Conservation (phyloP, 345 rosid genomes). For the Rubroshorea leprosula region DNA sequence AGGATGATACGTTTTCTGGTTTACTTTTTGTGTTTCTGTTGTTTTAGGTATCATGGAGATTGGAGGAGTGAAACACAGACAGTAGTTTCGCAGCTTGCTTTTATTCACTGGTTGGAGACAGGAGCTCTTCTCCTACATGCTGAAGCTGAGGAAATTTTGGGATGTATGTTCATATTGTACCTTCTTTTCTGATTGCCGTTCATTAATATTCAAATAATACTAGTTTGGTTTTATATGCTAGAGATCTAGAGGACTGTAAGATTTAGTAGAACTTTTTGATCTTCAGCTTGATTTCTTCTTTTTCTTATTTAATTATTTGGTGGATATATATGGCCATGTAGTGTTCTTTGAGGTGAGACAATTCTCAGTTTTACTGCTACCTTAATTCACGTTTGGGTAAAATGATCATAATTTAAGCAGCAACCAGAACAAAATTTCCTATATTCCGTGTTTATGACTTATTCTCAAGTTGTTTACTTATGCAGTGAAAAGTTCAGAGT, state of each 20-base stretch:
- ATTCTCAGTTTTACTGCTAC: background rate
- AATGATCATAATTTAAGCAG: background rate
- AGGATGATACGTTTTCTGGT: background rate
- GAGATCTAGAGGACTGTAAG: background rate
- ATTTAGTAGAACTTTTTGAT: background rate
- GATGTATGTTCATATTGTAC: slow-evolving; percentile 43
- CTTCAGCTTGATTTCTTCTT: background rate
- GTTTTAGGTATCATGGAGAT: slow-evolving; percentile 81
- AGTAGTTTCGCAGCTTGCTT: slow-evolving; percentile 79
- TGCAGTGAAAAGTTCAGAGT: slow-evolving; percentile 69
- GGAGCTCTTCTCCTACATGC: slow-evolving; percentile 69
- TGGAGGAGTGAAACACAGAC: slow-evolving; percentile 91
- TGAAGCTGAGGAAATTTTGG: slow-evolving; percentile 73
- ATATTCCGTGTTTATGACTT: background rate
- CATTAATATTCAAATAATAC: background rate
- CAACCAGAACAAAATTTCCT: background rate
- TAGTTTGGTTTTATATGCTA: background rate
- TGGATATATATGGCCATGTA: too few relatives aligned
- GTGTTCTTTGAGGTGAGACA: background rate
- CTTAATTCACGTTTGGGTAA: background rate
- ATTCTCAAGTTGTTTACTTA: slow-evolving; percentile 2
- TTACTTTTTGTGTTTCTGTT: slow-evolving; percentile 10
- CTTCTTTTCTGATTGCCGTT: background rate
- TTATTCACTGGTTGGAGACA: slow-evolving; percentile 89
- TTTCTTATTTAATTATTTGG: background rate